Evolutionary conservation across 2,329 filamentous ascomycete genomes (phyloP), one percentile per base, ranked within the genome.

Genomic region (Zymoseptoria crescenta): DNA sequence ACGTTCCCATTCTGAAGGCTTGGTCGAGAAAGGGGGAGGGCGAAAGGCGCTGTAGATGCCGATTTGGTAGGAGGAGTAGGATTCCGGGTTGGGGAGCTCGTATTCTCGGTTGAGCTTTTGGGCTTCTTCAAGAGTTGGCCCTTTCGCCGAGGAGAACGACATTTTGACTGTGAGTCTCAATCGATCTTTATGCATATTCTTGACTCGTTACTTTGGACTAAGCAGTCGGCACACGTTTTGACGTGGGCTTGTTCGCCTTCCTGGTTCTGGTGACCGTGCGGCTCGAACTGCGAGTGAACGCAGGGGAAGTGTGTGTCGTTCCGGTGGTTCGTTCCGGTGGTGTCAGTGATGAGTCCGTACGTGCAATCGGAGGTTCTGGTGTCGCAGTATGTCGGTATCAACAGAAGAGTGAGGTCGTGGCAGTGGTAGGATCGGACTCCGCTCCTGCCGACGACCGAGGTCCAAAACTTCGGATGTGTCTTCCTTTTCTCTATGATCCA

Each of bases 1-100:
- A 6, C 66, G 64, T 58, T 76, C 73, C 74, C 74, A 75, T 72
- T 74, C 66, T 35, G 69, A 66, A 1, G 74, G 73, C 54, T 74
- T 75, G 8, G 74, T 76, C 10, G 73, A 75, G 64, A 72, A 75
- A 4, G 71, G 69, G 2, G 74, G 74, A n/a, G 64, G 68, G 4
- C 69, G 67, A 3, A 76, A 70, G 20, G 59, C 66, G 30, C 64
- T 63, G 64, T 76, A 76, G 57, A 76, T 75, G 3, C 72, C 70
- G 8, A 74, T 55, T 61, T 66, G 64, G 52, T 65, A 66, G 24
- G 59, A 52, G 2, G 70, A 68, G 29, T 67, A 65, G 4, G 74
- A 68, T 5, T 70, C 67, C 8, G 74, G 73, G 55, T 75, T 72
- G 1, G 74, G 73, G n/a, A 70, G 67, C 49, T 69, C 69, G 63